Evolutionary conservation across 2,329 filamentous ascomycete genomes (phyloP).

Genomic region (Fusarium pseudocircinatum): DNA sequence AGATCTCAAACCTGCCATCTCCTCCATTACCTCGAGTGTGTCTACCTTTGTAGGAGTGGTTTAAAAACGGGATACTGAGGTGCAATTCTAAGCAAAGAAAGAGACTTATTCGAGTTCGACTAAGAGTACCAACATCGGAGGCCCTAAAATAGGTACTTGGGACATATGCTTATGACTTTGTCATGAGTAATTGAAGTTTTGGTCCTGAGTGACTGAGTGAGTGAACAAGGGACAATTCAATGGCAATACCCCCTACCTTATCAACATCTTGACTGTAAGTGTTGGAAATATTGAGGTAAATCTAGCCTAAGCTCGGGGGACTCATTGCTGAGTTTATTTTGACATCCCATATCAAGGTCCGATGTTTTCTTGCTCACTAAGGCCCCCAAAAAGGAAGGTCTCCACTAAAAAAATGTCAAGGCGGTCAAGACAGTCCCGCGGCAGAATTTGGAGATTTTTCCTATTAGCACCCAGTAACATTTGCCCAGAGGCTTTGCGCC

Average conservation of each 20-base stretch:
- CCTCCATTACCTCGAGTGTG: background rate
- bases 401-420: slow-evolving; percentile 43
- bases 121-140: background rate
- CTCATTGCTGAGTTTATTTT: no score
- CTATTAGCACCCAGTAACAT: slow-evolving; percentile 31
- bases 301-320: no score
- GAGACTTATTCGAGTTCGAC: background rate
- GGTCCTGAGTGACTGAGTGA: background rate
- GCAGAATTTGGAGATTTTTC: slow-evolving; percentile 48
- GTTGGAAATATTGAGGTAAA: no score
- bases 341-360: no score
- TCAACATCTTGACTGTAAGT: no score
- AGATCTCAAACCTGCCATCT: background rate
- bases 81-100: background rate
- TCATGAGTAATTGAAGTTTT: background rate
- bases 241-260: no score
- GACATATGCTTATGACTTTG: background rate
- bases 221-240: no score
- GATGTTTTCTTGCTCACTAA: no score
- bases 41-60: no score
- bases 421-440: slow-evolving; percentile 40
- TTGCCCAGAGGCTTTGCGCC: slow-evolving; percentile 30
- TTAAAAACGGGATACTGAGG: background rate
- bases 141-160: background rate
- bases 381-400: background rate